Percentiles rank a stretch among this genome's conserved stretches.
Conservation (phyloP, 371 early-diverging fungal species). For the Entomophthora muscae region DNA sequence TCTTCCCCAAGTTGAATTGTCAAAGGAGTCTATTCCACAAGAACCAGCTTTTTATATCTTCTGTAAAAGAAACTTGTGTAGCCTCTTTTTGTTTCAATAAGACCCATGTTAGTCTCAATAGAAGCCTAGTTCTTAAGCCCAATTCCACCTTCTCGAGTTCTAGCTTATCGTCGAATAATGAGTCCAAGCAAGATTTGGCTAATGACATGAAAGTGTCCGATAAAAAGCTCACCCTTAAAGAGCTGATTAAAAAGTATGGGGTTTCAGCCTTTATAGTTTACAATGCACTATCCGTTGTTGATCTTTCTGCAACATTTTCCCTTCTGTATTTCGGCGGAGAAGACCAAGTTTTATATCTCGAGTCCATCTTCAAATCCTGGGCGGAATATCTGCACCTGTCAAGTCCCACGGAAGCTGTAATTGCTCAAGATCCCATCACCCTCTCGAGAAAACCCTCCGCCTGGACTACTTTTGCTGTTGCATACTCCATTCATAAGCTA, state of each 20-base stretch:
- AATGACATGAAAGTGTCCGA: too few relatives aligned
- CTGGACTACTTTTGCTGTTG: constrained; percentile 21
- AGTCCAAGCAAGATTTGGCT: too few relatives aligned
- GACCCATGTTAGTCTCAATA: too few relatives aligned
- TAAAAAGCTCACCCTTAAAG: constrained; percentile 15
- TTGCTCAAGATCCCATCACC: neutral
- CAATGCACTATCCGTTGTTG: constrained; percentile 17
- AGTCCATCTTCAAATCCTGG: constrained; percentile 13
- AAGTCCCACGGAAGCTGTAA: neutral
- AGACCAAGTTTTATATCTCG: constrained; percentile 18
- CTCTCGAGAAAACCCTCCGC: constrained; percentile 16
- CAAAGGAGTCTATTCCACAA: too few relatives aligned
- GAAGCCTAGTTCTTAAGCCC: too few relatives aligned
- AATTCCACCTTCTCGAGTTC: too few relatives aligned
- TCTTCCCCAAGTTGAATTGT: too few relatives aligned
- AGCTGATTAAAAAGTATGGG: constrained; percentile 19
- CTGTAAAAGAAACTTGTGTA: too few relatives aligned
- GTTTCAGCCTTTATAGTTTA: constrained; percentile 18
- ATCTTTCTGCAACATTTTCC: constrained; percentile 19
- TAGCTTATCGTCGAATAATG: too few relatives aligned
- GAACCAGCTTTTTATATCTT: too few relatives aligned
- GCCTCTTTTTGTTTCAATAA: too few relatives aligned
- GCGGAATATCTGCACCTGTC: neutral
- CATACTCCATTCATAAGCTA: constrained; percentile 23
- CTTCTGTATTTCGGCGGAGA: constrained; percentile 19